Evolutionary conservation across 2,329 filamentous ascomycete species (phyloP), one percentile per base, ranked within the genome.

Genomic region (Penicillium sp.): DNA sequence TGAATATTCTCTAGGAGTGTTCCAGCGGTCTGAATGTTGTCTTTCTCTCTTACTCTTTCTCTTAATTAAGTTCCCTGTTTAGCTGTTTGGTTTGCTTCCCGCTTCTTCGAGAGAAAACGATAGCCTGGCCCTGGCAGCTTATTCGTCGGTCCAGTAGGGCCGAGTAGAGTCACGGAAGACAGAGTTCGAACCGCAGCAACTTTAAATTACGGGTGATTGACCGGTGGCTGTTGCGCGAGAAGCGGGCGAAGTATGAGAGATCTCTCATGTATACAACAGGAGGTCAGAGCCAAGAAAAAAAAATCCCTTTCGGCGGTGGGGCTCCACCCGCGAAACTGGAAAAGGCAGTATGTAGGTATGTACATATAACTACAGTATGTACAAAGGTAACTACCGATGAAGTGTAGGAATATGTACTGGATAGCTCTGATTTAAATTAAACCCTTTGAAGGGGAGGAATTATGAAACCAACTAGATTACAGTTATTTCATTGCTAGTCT

Each of bases 251-350:
- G 39, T 43, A 43, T 43, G n/a, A 43, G 24, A 19, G 21, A 42
- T 42, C n/a, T 18, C 6, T 9, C 49, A 50, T 40, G 24, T 28
- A 28, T 28, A 28, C 23, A 37, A 24, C 13, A 5, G 24, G 54
- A 53, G 54, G 54, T 54, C 18, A 40, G 43, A 43, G 54, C 36
- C 50, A 53, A 42, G 50, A 39, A 50, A 46, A 50, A 46, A 52
- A 47, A 47, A 36, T 49, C 46, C 46, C 52, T 39, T 44, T 54
- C 45, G 40, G 26, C 33, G 43, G 53, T 56, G 51, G 54, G 50
- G 54, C 45, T 37, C 46, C 50, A 24, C 42, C 46, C 54, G 42
- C 42, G 19, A 16, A 13, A 5, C 28, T 44, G n/a, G 13, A 44
- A 18, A 5, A 19, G 9, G 24, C 9, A 40, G 18, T 21, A 13